Evolutionary conservation across 805 yeast genomes (phyloP).

Genomic region (Maudiozyma serrabonitensis): DNA sequence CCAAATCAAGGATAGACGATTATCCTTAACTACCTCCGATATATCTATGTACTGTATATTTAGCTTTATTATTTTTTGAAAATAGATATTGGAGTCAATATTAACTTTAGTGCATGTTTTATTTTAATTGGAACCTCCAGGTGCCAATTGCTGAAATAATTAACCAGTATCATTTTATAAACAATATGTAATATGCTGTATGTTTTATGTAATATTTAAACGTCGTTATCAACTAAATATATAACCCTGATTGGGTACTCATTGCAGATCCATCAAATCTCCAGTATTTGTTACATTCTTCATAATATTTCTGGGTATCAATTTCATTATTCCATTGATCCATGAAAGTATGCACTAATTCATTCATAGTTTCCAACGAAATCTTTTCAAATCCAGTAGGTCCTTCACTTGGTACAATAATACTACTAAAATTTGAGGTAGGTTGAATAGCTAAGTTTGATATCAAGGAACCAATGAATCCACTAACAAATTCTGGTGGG

Average conservation of each 20-base stretch:
- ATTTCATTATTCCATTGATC: conserved; percentile 8
- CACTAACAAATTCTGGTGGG: conserved; percentile 58
- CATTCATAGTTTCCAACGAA: conserved; percentile 22
- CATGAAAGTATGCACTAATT: conserved; percentile 16
- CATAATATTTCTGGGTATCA: conserved; percentile 9
- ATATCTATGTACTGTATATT: conserved; percentile 24
- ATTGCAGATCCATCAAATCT: conserved; percentile 21
- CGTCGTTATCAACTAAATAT: conserved; percentile 10
- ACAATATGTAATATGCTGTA: conserved; percentile 1
- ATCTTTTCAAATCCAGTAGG: conserved; percentile 51
- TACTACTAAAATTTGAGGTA: conserved; percentile 9
- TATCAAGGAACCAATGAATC: conserved; percentile 40
- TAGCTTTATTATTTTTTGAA: conserved; percentile 10
- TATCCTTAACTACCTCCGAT: conserved; percentile 2
- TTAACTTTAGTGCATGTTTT: not conserved
- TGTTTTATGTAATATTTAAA: too few species aligned
- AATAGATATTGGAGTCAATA: conserved; percentile 2
- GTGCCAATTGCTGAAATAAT: not conserved
- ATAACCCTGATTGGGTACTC: conserved; percentile 27
- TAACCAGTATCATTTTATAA: not conserved
- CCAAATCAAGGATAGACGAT: not conserved
- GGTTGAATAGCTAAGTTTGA: conserved; percentile 16
- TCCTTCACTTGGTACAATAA: conserved; percentile 45
- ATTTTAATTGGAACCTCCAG: not conserved
- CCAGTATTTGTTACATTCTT: conserved; percentile 25